Conservation (phyloP, 495 filamentous ascomycete genomes). For the Neurospora sp. region DNA sequence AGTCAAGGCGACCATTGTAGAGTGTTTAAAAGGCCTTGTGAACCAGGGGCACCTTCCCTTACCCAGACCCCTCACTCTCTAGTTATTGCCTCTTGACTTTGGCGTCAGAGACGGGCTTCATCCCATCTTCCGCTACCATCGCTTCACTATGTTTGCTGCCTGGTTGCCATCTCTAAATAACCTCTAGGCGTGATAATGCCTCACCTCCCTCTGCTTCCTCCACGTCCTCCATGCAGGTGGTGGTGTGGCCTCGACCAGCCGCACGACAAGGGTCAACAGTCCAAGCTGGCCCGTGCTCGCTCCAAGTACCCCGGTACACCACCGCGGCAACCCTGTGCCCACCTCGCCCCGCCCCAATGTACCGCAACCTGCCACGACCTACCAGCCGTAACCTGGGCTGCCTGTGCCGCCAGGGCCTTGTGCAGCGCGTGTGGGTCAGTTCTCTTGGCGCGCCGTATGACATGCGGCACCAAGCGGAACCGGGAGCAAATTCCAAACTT, state of each 20-base stretch:
- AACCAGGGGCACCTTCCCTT: neutral
- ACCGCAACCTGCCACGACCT: neutral
- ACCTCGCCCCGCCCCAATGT: neutral
- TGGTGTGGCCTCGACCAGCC: neutral
- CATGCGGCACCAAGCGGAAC: neutral
- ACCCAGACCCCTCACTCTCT: neutral
- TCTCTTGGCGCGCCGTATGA: neutral
- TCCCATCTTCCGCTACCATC: neutral
- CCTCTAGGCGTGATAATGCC: neutral
- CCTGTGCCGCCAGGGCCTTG: neutral
- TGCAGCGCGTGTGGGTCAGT: neutral
- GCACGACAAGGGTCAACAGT: neutral
- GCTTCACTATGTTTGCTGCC: neutral
- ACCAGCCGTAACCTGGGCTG: neutral
- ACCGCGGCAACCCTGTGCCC: neutral
- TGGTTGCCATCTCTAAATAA: neutral
- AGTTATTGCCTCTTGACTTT: neutral
- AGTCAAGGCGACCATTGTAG: neutral
- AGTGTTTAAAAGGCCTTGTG: neutral
- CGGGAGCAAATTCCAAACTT: neutral
- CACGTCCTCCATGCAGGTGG: neutral
- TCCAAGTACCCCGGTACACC: neutral
- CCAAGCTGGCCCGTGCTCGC: neutral
- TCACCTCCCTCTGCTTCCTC: neutral
- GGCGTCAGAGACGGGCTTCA: neutral